Conservation (phyloP, 495 filamentous ascomycete species). For the Annulohypoxylon stygium region DNA sequence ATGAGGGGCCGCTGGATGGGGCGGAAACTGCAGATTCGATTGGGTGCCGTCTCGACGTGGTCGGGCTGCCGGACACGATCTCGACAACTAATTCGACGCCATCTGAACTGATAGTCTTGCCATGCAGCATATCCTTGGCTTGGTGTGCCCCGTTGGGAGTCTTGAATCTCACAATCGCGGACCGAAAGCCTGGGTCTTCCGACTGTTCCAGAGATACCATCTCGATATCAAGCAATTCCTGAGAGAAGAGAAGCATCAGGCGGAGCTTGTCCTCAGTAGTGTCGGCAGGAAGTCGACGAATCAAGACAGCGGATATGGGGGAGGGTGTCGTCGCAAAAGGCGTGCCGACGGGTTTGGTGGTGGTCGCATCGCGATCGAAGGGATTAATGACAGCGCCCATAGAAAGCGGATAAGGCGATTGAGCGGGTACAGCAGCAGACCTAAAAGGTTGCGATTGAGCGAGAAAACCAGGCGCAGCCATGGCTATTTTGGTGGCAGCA, state of each 20-base stretch:
- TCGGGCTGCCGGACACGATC: conserved; percentile 66
- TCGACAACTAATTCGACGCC: conserved; percentile 86
- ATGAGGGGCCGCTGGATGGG: conserved; percentile 63
- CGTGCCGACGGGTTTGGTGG: conserved; percentile 62
- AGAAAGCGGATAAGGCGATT: conserved; percentile 59
- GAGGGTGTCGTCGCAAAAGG: conserved; percentile 61
- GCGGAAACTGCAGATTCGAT: conserved; percentile 52
- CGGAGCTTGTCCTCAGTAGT: conserved; percentile 79
- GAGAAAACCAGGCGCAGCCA: conserved; percentile 57
- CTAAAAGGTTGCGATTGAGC: conserved; percentile 55
- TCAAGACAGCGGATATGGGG: conserved; percentile 61
- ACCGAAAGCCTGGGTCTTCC: conserved; percentile 78
- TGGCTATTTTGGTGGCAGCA: conserved; percentile 52
- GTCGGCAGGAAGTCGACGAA: conserved; percentile 81
- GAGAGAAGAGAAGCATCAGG: conserved; percentile 87
- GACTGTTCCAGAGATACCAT: conserved; percentile 74
- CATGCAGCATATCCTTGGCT: conserved; percentile 80
- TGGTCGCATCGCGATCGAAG: conserved; percentile 61
- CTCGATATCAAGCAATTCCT: conserved; percentile 81
- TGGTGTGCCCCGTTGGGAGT: conserved; percentile 79
- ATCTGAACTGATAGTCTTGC: conserved; percentile 80
- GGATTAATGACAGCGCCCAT: conserved; percentile 47
- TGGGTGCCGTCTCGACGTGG: conserved; percentile 56
- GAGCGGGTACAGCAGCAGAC: conserved; percentile 42
- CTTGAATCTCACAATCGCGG: conserved; percentile 82